phyloP scores from a whole-genome alignment of 495 filamentous ascomycete genomes.

The Friedmanniomyces simplex region DNA sequence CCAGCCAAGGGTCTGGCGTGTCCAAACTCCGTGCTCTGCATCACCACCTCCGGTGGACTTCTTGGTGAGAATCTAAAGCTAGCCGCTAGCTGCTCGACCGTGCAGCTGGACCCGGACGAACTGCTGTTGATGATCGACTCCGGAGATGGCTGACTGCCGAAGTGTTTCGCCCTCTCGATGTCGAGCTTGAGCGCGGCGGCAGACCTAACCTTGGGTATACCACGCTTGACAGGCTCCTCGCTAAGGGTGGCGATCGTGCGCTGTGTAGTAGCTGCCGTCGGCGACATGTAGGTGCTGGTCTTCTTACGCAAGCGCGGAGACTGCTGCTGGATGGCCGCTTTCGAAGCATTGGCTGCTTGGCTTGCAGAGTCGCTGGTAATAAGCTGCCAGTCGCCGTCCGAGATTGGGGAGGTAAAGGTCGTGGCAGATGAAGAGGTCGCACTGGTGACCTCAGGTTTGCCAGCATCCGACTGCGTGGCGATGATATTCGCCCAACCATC shows the following conservation, averaged over 20 bases:
- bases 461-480: neutral
- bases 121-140: neutral
- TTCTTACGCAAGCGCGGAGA: constrained; percentile 9
- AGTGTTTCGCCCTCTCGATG: neutral
- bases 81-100: neutral
- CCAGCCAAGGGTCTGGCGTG: neutral
- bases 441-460: neutral
- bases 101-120: neutral
- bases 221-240: constrained; percentile 4
- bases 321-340: neutral
- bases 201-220: neutral
- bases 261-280: constrained; percentile 15
- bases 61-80: neutral
- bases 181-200: neutral
- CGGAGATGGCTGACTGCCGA: neutral
- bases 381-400: neutral
- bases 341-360: neutral
- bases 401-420: neutral
- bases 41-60: neutral
- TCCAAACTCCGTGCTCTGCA: neutral
- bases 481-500: neutral
- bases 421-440: neutral
- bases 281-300: constrained; percentile 18
- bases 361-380: neutral
- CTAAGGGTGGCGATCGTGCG: constrained; percentile 11